Conservation (phyloP, 106 monocot genomes). For the Dendrobium huoshanense region DNA sequence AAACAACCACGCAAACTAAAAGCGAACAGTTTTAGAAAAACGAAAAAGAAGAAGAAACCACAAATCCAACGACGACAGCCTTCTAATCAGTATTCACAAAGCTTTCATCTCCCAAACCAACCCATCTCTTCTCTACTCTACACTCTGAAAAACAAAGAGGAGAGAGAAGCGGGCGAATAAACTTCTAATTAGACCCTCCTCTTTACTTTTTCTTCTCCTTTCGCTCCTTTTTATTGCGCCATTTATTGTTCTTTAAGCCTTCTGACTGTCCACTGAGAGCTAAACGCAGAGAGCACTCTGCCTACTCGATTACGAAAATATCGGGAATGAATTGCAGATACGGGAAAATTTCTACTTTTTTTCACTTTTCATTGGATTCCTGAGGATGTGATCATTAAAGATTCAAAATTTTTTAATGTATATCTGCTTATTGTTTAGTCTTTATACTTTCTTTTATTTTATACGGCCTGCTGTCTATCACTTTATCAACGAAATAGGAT, state of each 20-base stretch:
- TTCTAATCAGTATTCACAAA: too few species aligned
- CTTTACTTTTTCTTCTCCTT: constrained; percentile 3
- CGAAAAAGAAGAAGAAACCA: constrained; percentile 1
- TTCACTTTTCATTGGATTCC: constrained; percentile 10
- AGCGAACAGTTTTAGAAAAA: neutral
- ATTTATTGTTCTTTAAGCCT: constrained; percentile 8
- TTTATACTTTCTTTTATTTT: neutral
- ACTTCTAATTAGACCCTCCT: neutral
- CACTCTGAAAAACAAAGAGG: neutral
- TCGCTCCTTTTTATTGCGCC: constrained; percentile 10
- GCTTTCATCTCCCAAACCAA: too few species aligned
- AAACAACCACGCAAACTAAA: neutral
- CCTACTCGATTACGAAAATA: neutral
- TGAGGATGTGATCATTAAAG: constrained; percentile 6
- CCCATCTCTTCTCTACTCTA: neutral
- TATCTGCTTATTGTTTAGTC: neutral
- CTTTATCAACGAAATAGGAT: neutral
- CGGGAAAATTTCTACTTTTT: neutral
- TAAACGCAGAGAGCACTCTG: neutral
- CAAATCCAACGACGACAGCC: neutral
- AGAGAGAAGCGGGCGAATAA: neutral
- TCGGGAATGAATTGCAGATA: neutral
- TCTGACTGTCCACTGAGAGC: neutral
- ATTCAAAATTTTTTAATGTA: neutral
- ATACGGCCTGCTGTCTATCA: neutral